These are phyloP conservation scores for Acarospora socialis DNA, from an alignment of 2,329 filamentous ascomycete genomes.

Conservation along the genomic window DNA sequence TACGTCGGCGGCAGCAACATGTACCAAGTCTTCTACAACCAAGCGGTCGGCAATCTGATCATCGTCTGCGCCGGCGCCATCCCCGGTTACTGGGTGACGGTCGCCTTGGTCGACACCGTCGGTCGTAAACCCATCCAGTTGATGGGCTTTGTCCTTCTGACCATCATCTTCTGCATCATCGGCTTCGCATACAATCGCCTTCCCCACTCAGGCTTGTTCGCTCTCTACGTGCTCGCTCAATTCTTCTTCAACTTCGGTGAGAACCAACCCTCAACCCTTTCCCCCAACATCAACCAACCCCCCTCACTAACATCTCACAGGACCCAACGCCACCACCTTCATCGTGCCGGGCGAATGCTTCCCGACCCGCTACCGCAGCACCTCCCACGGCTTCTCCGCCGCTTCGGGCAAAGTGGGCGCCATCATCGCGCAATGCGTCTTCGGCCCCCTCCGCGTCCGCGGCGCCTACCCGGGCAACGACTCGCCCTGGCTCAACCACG, in stretches of 20 bases:
- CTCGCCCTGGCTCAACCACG: constrained; percentile 14
- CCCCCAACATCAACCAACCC: no score
- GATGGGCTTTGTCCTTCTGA: constrained; percentile 46
- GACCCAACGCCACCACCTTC: constrained; percentile 53
- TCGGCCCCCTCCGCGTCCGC: constrained; percentile 44
- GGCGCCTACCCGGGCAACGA: constrained; percentile 7
- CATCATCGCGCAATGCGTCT: constrained; percentile 52
- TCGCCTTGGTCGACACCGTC: constrained; percentile 56
- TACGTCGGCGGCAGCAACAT: constrained; percentile 50
- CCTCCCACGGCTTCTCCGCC: constrained; percentile 51
- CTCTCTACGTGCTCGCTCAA: constrained; percentile 49
- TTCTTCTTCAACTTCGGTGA: constrained; percentile 49
- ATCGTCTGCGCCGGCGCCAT: constrained; percentile 66
- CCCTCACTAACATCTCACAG: constrained; percentile 1
- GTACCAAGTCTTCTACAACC: constrained; percentile 59
- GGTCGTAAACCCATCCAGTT: constrained; percentile 66
- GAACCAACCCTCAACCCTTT: no score
- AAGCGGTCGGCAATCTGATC: constrained; percentile 64
- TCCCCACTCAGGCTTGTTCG: constrained; percentile 37
- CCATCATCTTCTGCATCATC: constrained; percentile 46
- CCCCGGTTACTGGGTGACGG: constrained; percentile 70
- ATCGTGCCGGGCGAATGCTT: constrained; percentile 52
- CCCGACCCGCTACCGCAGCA: constrained; percentile 48
- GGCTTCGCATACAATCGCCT: constrained; percentile 45
- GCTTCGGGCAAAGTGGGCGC: constrained; percentile 55